A percentile compares a stretch with the other conserved stretches of the same genome.
These are phyloP conservation scores for Globisporangium sylvaticum DNA, from an alignment of 352 stramenopile species.

Conservation along the genomic window DNA sequence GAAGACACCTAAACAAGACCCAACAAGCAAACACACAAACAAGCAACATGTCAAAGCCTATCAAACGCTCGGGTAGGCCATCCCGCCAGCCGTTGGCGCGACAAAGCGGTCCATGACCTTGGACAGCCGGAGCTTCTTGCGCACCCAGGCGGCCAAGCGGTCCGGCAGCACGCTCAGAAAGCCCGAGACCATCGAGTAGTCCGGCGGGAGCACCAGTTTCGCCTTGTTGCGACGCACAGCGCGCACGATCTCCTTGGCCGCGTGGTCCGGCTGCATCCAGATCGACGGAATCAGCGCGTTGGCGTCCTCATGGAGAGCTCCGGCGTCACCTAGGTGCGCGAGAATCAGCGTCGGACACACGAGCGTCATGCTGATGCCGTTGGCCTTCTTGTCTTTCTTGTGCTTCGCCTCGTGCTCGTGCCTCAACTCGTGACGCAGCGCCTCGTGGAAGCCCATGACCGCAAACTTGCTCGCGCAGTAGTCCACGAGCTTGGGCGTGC, in stretches of 20 bases:
- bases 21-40: not conserved
- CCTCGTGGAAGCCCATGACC: slow-evolving; percentile 42
- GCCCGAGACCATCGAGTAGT: slow-evolving; percentile 13
- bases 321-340: not conserved
- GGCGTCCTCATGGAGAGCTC: not conserved
- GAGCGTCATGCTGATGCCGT: slow-evolving; percentile 13
- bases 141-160: slow-evolving; percentile 10
- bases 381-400: slow-evolving; percentile 9
- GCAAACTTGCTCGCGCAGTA: slow-evolving; percentile 47
- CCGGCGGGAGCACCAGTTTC: slow-evolving; percentile 16
- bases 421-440: slow-evolving; percentile 34
- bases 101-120: slow-evolving; percentile 15
- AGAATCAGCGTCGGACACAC: slow-evolving; percentile 17
- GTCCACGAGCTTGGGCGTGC: slow-evolving; percentile 32
- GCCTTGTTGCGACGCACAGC: slow-evolving; percentile 11
- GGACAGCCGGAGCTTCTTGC: slow-evolving; percentile 14
- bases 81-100: not conserved
- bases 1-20: not conserved
- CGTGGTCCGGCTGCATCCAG: slow-evolving; percentile 15
- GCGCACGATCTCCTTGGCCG: slow-evolving; percentile 16
- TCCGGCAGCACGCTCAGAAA: slow-evolving; percentile 7
- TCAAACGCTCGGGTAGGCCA: slow-evolving; percentile 1
- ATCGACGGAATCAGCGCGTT: slow-evolving; percentile 3
- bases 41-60: not conserved
- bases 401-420: not conserved